A percentile compares a stretch with the other conserved stretches of the same genome.
Evolutionary conservation across 352 stramenopile species (phyloP).

Genomic region (Thalassiosira ordinaria): DNA sequence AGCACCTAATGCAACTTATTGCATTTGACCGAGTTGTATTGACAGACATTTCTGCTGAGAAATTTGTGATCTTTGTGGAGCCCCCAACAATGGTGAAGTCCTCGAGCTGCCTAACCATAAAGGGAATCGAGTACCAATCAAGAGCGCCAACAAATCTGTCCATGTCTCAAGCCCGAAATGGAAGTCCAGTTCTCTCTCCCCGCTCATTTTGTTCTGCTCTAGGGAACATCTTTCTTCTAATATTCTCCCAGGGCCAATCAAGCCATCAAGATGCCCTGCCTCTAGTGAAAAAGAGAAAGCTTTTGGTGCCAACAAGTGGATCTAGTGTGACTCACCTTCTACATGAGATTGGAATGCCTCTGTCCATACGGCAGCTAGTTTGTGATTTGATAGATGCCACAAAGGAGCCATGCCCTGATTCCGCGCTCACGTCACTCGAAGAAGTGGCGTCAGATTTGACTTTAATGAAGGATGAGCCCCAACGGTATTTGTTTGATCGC

Average conservation of each 20-base stretch:
- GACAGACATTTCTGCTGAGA: no score
- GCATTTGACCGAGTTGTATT: no score
- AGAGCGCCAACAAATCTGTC: no score
- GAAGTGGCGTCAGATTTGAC: conserved; percentile 27
- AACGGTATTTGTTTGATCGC: conserved; percentile 26
- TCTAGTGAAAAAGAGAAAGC: conserved; percentile 1
- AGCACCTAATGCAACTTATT: conserved; percentile 2
- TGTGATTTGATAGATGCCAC: conserved; percentile 22
- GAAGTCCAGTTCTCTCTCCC: not conserved
- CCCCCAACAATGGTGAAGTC: no score
- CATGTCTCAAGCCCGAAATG: not conserved
- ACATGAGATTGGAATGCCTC: conserved; percentile 7
- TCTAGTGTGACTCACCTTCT: conserved; percentile 2
- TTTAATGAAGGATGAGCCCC: conserved; percentile 11
- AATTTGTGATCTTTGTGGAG: no score
- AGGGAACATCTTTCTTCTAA: conserved; percentile 24
- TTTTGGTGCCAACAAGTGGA: not conserved
- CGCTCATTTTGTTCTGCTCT: conserved; percentile 8
- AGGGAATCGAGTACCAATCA: no score
- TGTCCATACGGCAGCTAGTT: conserved; percentile 20
- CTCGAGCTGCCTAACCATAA: no score
- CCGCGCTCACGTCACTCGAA: conserved; percentile 12
- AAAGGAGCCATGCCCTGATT: not conserved
- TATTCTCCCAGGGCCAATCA: conserved; percentile 22
- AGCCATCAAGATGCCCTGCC: not conserved